Evolutionary conservation across 208 protist species (phyloP), one percentile per base, ranked within the genome.

Genomic region (Crithidia sp.): DNA sequence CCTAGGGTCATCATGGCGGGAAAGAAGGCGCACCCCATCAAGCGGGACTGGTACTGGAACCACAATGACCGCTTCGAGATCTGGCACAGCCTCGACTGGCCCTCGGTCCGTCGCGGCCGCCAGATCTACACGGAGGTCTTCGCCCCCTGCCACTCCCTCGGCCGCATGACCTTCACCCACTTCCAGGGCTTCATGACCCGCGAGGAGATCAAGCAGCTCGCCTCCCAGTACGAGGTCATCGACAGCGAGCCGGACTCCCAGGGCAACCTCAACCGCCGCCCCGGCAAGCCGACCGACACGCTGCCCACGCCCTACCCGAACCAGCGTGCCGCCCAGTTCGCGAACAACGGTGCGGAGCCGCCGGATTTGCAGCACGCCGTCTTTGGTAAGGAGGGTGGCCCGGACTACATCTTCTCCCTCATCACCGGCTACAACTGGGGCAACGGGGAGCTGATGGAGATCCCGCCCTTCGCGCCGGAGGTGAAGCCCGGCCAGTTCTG

Each of bases 111-210:
- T 69, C 96, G 98, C 74, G 98, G 98, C 39, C 94, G 97, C 65
- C 91, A 99, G 84, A 98, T 99, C 57, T 99, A 99, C 89, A 98
- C 94, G 45, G 92, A 99, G 81, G 98, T 99, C 5, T 99, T 99
- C 79, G 87, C 93, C 16, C 93, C 98, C n/a, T 99, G 98, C 89
- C 98, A 99, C 90, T 86, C 89, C 41, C 86, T 99, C 50, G 89
- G 98, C 53, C 85, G 91, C 71, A 95, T 99, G 76, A 97, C 97
- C 41, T 99, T 98, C 88, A 98, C 98, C 71, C 97, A 99, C 87
- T 95, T 99, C 62, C 94, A 99, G 56, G 90, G 93, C 41, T 99
- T 99, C 85, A 97, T 97, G 93, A 98, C 98, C 16, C 88, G 94
- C 56, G 94, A 98, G 14, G 98, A 99, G 88, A 97, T 98, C 40